Evolutionary conservation across 768 basidiomycete species (phyloP), one percentile per base, ranked within the genome.

Genomic region (Xerocomellus chrysenteron): DNA sequence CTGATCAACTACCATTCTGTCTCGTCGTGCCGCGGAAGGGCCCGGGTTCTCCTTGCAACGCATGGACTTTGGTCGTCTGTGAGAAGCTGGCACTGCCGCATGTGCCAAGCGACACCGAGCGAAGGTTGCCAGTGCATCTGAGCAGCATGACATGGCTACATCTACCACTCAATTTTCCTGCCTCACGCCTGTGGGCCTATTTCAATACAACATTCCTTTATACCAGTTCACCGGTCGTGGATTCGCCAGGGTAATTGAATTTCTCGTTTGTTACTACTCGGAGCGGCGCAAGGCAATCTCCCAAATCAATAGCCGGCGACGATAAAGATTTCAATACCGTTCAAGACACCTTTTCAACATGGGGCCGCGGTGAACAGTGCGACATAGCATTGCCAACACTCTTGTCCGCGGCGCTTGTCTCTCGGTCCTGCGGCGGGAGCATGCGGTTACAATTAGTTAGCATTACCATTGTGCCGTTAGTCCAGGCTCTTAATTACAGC

Each of bases 401-500:
- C 50, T 50, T 16, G 48, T 53, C 64, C 65, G 65, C 61, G 62
- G 65, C 36, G 28, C 63, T 30, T 50, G 21, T 32, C 59, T 40
- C 42, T 14, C 2, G 21, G 4, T 16, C 24, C 10, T 17, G 36
- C 21, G 33, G 40, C 35, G n/a, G 32, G 28, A 5, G 14, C 8
- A 17, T 17, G 14, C 40, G 19, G 43, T 4, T 36, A 36, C 45
- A 16, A 35, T 17, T 9, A 33, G 19, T 24, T 19, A 1, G 28
- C 28, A 17, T n/a, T 5, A 36, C 39, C 21, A 0, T 19, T 10
- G 12, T 42, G 35, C 43, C 56, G 47, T 52, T 10, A 35, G 21
- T 4, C 13, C 41, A 59, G 46, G 45, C 59, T 32, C 40, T 37
- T 16, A 19, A 40, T 57, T 21, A 35, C 42, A 44, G 35, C 36